These are phyloP conservation scores for Penicillium sp. DNA, from an alignment of 2,329 filamentous ascomycete species.

Conservation along the genomic window DNA sequence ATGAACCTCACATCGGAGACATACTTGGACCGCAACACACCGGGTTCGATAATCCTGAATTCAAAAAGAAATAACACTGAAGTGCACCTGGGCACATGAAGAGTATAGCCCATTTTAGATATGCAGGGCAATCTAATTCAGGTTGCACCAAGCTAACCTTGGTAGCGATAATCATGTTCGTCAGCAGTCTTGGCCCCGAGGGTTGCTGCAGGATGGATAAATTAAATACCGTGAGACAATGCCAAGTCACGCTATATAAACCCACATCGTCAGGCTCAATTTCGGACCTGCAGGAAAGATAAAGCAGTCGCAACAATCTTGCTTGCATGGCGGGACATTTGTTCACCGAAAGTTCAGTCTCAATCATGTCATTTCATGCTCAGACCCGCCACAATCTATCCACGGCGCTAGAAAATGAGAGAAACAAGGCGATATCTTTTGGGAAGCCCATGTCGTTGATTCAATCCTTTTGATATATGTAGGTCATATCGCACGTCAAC, in stretches of 20 bases:
- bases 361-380: too few species aligned
- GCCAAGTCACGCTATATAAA: not conserved
- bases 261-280: not conserved
- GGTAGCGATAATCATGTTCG: not conserved
- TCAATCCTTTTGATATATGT: accelerated
- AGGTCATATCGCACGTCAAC: too few species aligned
- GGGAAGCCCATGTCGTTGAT: too few species aligned
- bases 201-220: not conserved
- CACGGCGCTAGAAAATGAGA: too few species aligned
- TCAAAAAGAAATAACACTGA: too few species aligned
- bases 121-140: not conserved
- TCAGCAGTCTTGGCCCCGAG: not conserved
- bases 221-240: not conserved
- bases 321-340: not conserved
- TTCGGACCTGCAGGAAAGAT: not conserved
- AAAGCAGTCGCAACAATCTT: not conserved
- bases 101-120: too few species aligned
- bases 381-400: too few species aligned
- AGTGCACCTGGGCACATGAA: not conserved
- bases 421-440: too few species aligned
- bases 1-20: not conserved
- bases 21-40: too few species aligned
- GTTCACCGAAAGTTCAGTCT: too few species aligned
- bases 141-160: not conserved
- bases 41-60: too few species aligned